Base-by-base conservation (phyloP, 2,329 filamentous ascomycete genomes). In the Aspergillus novofumigatus region DNA sequence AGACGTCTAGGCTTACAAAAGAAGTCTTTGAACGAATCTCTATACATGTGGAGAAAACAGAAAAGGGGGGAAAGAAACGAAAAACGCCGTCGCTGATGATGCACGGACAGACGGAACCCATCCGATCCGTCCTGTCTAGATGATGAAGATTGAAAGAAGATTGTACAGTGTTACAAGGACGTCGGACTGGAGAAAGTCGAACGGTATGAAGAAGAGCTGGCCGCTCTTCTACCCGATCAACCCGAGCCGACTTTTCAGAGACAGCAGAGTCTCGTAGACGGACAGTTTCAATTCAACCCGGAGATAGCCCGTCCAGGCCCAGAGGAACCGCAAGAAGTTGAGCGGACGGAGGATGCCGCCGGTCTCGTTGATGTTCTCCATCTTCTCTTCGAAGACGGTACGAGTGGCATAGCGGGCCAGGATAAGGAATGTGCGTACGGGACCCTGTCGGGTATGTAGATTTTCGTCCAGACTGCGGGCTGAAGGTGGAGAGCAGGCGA, bases 391-490 rank as follows among this genome's bases (percentile, higher is more conserved):
- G 65, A 84, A 86, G 14, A 88, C 84, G 8, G 82, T 83, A 47
- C 82, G 77, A 17, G 83, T 83, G 20, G 85, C 85, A 66, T 87
- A 87, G 38, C 81, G 79, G 5, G 85, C 85, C 26, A 88, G 80
- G 57, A 88, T 87, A 60, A 88, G 76, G 68, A 88, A 87, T 3
- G 82, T 83, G 38, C 84, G 78, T 51, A 85, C 75, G 1, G 85
- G 84, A 1, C 85, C 85, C 65, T 85, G 75, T 45, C 75, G 74
- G n/a, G 78, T 80, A 54, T 80, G 78, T 17, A 81, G 66, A 69
- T 89, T 92, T 78, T 99, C 94, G 71, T 99, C 94, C 20, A 99
- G 83, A 66, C 89, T 94, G 62, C 94, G 86, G 17, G 94, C 81
- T 84, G 58, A 47, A 52, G 7, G 49, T 25, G 38, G 21, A 35